These are phyloP conservation scores for Aspergillus costaricaensis DNA, from an alignment of 2,329 filamentous ascomycete species.

Conservation along the genomic window DNA sequence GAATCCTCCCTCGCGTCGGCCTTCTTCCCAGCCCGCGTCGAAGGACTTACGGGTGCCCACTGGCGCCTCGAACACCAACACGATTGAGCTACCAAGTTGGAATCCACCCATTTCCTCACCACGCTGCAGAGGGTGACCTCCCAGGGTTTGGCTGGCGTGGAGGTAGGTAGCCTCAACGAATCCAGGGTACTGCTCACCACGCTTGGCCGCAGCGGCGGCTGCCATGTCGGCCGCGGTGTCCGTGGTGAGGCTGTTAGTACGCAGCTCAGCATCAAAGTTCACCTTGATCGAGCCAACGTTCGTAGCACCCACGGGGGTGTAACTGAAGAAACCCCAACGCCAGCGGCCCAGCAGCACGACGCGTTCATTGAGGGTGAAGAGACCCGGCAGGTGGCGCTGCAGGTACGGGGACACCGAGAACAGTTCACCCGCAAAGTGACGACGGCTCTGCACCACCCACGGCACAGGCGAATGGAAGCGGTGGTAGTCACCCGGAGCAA, in stretches of 20 bases:
- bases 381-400: conserved; percentile 84
- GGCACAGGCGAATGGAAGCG: conserved; percentile 93
- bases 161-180: conserved; percentile 91
- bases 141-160: conserved; percentile 72
- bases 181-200: conserved; percentile 82
- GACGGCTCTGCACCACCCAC: conserved; percentile 91
- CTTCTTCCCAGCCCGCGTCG: conserved; percentile 62
- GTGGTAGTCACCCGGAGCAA: conserved; percentile 97
- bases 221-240: conserved; percentile 89
- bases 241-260: conserved; percentile 87
- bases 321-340: conserved; percentile 97
- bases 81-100: conserved; percentile 90
- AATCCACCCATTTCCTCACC: conserved; percentile 99
- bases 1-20: conserved; percentile 68
- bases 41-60: conserved; percentile 59
- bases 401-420: conserved; percentile 95
- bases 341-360: conserved; percentile 91
- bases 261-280: conserved; percentile 93
- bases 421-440: conserved; percentile 96
- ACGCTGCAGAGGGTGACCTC: conserved; percentile 77
- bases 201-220: conserved; percentile 72
- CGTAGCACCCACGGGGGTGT: conserved; percentile 91
- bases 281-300: conserved; percentile 96
- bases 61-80: conserved; percentile 94
- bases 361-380: conserved; percentile 96